Conservation (phyloP, 2,329 filamentous ascomycete genomes). For the Pyricularia pennisetigena region DNA sequence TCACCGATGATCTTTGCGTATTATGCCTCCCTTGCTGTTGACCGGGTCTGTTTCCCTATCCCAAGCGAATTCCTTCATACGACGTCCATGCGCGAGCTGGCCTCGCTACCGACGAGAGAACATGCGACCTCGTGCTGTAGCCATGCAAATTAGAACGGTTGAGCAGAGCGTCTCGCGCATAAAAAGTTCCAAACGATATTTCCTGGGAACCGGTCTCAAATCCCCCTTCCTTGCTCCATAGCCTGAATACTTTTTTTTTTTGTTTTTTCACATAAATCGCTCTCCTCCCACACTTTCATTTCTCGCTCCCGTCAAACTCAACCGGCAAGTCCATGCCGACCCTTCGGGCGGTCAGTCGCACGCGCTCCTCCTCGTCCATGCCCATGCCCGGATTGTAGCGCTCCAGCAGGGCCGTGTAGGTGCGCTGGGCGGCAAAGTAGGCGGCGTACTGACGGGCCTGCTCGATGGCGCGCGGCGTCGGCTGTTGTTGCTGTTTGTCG, state of each 20-base stretch:
- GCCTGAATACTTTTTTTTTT: background rate
- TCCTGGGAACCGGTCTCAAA: too few species aligned
- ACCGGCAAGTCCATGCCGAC: conserved; percentile 84
- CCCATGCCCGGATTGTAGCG: conserved; percentile 90
- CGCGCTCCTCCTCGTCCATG: conserved; percentile 76
- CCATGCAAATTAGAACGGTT: too few species aligned
- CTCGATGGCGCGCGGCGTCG: conserved; percentile 13
- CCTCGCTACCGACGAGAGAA: background rate
- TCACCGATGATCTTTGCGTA: background rate
- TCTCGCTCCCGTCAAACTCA: conserved; percentile 31
- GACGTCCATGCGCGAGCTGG: background rate
- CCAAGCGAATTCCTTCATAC: background rate
- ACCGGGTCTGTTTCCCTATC: background rate
- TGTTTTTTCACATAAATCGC: too few species aligned
- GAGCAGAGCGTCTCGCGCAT: too few species aligned
- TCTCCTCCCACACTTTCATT: too few species aligned
- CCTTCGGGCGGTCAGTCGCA: conserved; percentile 72
- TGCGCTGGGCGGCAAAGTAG: conserved; percentile 78
- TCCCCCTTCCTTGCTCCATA: too few species aligned
- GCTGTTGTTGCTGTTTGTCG: background rate
- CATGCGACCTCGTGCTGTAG: too few species aligned
- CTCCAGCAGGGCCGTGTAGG: conserved; percentile 73
- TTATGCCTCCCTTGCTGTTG: background rate
- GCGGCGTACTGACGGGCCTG: conserved; percentile 68
- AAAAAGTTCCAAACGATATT: too few species aligned